Conservation (phyloP, 805 yeast species). For the Metschnikowia santaceciliae region DNA sequence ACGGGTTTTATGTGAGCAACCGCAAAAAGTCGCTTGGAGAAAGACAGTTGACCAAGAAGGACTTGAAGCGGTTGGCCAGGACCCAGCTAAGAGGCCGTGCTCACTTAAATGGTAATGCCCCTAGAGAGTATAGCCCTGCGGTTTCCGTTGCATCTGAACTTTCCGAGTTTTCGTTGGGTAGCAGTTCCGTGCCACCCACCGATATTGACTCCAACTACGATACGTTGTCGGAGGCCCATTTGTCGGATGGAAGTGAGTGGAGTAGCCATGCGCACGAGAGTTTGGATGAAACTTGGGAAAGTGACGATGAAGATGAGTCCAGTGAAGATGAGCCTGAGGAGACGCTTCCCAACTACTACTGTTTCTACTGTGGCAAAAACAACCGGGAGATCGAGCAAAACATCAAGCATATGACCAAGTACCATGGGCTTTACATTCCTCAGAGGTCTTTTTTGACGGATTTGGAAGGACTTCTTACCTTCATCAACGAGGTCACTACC, state of each 20-base stretch:
- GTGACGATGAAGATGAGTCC: constrained; percentile 32
- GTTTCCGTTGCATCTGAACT: constrained; percentile 51
- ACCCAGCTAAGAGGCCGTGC: constrained; percentile 16
- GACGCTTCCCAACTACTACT: constrained; percentile 47
- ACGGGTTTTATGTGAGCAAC: constrained; percentile 44
- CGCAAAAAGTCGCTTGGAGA: constrained; percentile 22
- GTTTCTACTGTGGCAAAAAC: constrained; percentile 56
- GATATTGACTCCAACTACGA: constrained; percentile 34
- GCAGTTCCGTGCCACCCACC: constrained; percentile 18
- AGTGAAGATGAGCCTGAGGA: constrained; percentile 21
- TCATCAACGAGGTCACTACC: constrained; percentile 34
- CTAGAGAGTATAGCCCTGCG: constrained; percentile 48
- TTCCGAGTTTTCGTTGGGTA: constrained; percentile 56
- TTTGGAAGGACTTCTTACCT: constrained; percentile 36
- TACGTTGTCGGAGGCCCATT: constrained; percentile 49
- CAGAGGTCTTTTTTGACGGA: constrained; percentile 37
- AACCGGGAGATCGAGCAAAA: constrained; percentile 53
- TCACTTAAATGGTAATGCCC: constrained; percentile 15
- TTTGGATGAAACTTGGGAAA: constrained; percentile 14
- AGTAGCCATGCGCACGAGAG: constrained; percentile 14
- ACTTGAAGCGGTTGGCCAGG: constrained; percentile 24
- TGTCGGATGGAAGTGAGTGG: constrained; percentile 21
- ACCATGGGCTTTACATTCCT: constrained; percentile 46
- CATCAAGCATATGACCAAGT: constrained; percentile 39
- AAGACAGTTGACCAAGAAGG: constrained; percentile 40